Evolutionary conservation across 768 basidiomycete species (phyloP).

Genomic region (Suillus sp.): DNA sequence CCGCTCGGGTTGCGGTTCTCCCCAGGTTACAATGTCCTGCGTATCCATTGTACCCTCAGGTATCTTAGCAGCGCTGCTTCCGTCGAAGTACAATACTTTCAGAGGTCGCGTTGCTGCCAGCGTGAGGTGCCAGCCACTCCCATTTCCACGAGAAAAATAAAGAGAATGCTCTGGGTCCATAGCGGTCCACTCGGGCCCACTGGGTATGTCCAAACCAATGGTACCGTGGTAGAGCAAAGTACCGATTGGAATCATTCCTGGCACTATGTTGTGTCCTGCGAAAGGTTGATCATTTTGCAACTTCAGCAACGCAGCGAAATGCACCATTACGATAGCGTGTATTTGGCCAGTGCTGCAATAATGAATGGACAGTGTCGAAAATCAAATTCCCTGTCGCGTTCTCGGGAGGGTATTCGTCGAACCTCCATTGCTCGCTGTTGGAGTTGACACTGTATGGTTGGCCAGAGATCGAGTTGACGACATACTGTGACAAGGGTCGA

Average conservation of each 20-base stretch:
- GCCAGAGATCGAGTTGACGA: not conserved
- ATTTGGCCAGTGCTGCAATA: slow-evolving; percentile 43
- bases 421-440: slow-evolving; percentile 19
- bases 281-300: not conserved
- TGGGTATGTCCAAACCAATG: slow-evolving; percentile 20
- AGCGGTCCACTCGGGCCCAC: slow-evolving; percentile 31
- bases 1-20: slow-evolving; percentile 23
- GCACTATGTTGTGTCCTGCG: slow-evolving; percentile 35
- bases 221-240: slow-evolving; percentile 40
- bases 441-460: not conserved
- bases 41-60: slow-evolving; percentile 33
- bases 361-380: slow-evolving; percentile 36
- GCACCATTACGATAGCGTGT: slow-evolving; percentile 37
- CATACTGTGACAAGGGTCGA: not conserved
- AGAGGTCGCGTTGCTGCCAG: slow-evolving; percentile 16
- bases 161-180: slow-evolving; percentile 37
- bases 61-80: slow-evolving; percentile 19
- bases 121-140: slow-evolving; percentile 26
- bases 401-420: slow-evolving; percentile 23
- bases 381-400: slow-evolving; percentile 37
- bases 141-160: slow-evolving; percentile 33
- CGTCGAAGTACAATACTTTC: slow-evolving; percentile 18
- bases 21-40: slow-evolving; percentile 40
- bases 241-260: slow-evolving; percentile 36
- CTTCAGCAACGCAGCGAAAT: not conserved